phyloP scores from a whole-genome alignment of 2,329 filamentous ascomycete genomes.

The Podosphaera fusca region DNA sequence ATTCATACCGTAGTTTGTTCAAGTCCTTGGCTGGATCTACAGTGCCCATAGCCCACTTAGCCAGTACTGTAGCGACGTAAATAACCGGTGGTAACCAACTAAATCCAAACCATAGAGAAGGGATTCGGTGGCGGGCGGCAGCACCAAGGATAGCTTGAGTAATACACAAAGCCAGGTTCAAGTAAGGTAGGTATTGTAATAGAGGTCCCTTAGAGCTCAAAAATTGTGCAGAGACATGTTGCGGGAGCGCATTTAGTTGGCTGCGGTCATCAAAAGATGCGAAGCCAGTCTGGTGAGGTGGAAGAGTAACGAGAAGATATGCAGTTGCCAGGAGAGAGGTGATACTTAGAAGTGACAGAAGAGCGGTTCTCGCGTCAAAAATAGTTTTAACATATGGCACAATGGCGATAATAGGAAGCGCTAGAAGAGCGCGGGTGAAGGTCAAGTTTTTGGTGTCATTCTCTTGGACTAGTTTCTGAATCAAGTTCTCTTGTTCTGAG shows the following conservation, averaged over 20 bases:
- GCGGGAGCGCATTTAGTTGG: neutral
- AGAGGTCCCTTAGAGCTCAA: slow-evolving; percentile 22
- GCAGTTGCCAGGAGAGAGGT: slow-evolving; percentile 38
- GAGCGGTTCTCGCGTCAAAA: slow-evolving; percentile 16
- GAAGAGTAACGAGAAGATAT: slow-evolving; percentile 34
- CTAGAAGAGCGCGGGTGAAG: slow-evolving; percentile 33
- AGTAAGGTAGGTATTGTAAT: slow-evolving; percentile 31
- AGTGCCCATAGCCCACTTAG: slow-evolving; percentile 41
- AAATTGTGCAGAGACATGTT: neutral
- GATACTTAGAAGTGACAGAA: slow-evolving; percentile 30
- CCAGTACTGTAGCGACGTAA: slow-evolving; percentile 34
- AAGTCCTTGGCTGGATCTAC: slow-evolving; percentile 44
- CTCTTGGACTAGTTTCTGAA: slow-evolving; percentile 27
- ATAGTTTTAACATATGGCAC: slow-evolving; percentile 31
- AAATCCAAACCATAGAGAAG: slow-evolving; percentile 20
- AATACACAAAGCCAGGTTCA: slow-evolving; percentile 34
- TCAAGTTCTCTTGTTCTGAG: slow-evolving; percentile 41
- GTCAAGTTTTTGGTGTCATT: slow-evolving; percentile 34
- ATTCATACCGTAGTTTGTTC: slow-evolving; percentile 36
- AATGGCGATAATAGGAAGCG: slow-evolving; percentile 31
- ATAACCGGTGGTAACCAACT: slow-evolving; percentile 32
- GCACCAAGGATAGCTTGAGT: slow-evolving; percentile 26
- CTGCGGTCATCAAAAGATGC: slow-evolving; percentile 23
- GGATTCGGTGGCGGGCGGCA: slow-evolving; percentile 14
- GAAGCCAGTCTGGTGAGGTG: slow-evolving; percentile 31